Base-by-base conservation (phyloP, 768 basidiomycete species). In the Russula sp. region DNA sequence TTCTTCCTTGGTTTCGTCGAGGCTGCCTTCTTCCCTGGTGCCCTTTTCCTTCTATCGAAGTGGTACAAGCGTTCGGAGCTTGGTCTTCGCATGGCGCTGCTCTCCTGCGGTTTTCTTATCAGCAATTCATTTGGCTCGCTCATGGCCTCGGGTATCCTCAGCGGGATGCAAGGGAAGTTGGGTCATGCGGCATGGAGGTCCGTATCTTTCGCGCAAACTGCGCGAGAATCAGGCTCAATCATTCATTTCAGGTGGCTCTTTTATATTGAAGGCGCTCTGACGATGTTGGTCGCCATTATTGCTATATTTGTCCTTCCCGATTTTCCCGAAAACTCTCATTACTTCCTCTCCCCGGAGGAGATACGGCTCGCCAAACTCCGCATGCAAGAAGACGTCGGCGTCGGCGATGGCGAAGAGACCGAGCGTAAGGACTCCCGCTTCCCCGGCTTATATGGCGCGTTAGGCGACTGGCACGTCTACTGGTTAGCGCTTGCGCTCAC, bases 401-500 rank as follows among this genome's bases (percentile, higher is more conserved):
- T 82, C 16, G 76, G 78, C 11, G 83, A 84, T 59, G 75, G 81
- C 49, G 75, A 74, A 35, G 76, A 81, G 63, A 77, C 74, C 9
- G 78, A 79, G 55, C 56, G 22, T 52, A 68, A 74, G 10, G 75
- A 73, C 52, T 49, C 55, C 6, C 74, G 75, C 16, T 68, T 71
- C 14, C 72, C 74, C 27, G 88, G 88, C 9, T 70, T 91, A 3
- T 65, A 73, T 9, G 70, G 86, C 65, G 88, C 91, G 11, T 47
- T 90, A 60, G 77, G 77, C 20, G 92, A 94, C 70, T 85, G 86
- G 87, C 89, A 86, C 72, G 89, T 94, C 44, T 94, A 91, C 87
- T 89, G 82, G 82, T 78, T 95, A 49, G 79, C 87, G 20, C 59
- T 90, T 34, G 79, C 85, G 3, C 72, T 89, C 60, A 82, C 82